Base-by-base conservation (phyloP, 2,329 filamentous ascomycete genomes). In the Penicillium sp. region DNA sequence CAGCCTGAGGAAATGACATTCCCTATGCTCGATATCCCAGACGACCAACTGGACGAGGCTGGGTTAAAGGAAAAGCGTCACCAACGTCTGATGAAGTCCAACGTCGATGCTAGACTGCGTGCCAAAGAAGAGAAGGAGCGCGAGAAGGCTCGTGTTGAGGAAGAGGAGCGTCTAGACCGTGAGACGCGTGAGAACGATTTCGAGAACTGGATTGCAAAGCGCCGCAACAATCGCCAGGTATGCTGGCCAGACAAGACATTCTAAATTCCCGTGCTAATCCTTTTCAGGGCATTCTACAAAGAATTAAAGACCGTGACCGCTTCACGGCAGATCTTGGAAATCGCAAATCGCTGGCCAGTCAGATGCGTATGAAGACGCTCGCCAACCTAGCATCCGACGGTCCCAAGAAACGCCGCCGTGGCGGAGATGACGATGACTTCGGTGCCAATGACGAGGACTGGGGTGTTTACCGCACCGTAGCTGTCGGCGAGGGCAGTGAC, bases 301-400 rank as follows among this genome's bases (percentile, higher is more conserved):
- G 87, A 74, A 95, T 99, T 75, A 97, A 96, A 74, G 93, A 97
- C 65, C 88, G 92, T 51, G 92, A 97, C 68, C 86, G 92, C 19
- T 84, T 97, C 60, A 97, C 96, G 77, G 91, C 92, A 43, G 94
- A 99, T 70, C 84, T 97, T 1, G 92, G 93, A 55, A 97, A 97
- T 76, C 90, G 94, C 70, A 99, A 99, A 75, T 97, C 92, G 0
- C 86, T 97, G 21, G 94, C 94, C 9, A 94, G 90, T 56, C 93
- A 97, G 75, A 95, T 96, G 77, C 90, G 94, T 61, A 99, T 99
- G 94, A 97, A 97, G 78, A 93, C 88, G 50, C 92, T 99, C 57
- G 94, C 94, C 58, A 97, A 96, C 70, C 87, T 99, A 1, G 94
- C 94, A 3, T 92, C 93, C 0, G 94, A 99, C 73, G 87, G 85